These are phyloP conservation scores for Colletotrichum salicis DNA, from an alignment of 2,329 filamentous ascomycete species.

Conservation along the genomic window DNA sequence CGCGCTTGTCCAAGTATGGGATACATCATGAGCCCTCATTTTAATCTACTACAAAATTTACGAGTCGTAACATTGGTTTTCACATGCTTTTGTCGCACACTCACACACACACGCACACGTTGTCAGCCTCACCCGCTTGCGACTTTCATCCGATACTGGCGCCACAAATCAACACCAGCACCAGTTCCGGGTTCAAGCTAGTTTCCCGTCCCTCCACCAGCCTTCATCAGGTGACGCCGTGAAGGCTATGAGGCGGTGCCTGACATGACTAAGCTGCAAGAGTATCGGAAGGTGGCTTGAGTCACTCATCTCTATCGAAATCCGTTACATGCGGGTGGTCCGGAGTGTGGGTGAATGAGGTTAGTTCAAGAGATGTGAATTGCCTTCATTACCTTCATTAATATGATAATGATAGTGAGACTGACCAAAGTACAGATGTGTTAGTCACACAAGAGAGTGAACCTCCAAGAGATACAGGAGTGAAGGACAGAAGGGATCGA, in stretches of 20 bases:
- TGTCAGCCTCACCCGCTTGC: constrained; percentile 21
- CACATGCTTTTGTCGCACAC: constrained; percentile 26
- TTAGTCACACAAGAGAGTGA: too few species aligned
- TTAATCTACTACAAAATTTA: constrained; percentile 24
- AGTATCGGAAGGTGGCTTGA: not conserved
- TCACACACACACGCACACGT: too few species aligned
- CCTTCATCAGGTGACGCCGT: constrained; percentile 10
- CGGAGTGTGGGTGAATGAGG: too few species aligned
- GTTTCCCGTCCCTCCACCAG: constrained; percentile 8
- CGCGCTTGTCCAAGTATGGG: constrained; percentile 4
- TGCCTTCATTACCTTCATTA: too few species aligned
- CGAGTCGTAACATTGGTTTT: constrained; percentile 12
- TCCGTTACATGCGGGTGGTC: not conserved
- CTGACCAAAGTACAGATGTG: too few species aligned
- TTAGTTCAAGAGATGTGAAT: too few species aligned
- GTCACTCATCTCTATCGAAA: too few species aligned
- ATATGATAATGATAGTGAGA: not conserved
- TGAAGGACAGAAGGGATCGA: not conserved
- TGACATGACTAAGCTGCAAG: not conserved
- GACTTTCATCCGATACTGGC: constrained; percentile 24
- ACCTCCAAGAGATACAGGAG: not conserved
- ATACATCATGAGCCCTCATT: constrained; percentile 14
- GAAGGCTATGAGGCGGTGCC: constrained; percentile 15
- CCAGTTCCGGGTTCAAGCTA: constrained; percentile 13
- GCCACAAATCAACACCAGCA: not conserved